Percentiles rank a stretch among this genome's conserved stretches.
These are phyloP conservation scores for Steccherinum ochraceum DNA, from an alignment of 768 basidiomycete genomes.

Conservation along the genomic window DNA sequence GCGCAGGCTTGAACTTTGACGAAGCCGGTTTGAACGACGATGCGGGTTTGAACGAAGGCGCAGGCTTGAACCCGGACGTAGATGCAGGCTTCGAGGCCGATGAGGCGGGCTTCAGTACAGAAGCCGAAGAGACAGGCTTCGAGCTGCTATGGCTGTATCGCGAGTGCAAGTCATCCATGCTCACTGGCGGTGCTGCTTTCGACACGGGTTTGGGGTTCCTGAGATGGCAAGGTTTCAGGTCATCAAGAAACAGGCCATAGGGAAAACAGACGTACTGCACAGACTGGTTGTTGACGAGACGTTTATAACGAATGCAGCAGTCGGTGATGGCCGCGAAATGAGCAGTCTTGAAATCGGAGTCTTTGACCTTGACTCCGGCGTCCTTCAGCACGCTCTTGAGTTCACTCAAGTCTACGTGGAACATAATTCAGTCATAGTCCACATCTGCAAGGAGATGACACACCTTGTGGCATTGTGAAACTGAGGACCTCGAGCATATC, in stretches of 20 bases:
- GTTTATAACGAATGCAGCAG: background rate
- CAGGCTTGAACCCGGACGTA: too few relatives aligned
- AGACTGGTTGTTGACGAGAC: too few relatives aligned
- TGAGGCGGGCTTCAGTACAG: background rate
- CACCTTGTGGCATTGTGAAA: conserved; percentile 35
- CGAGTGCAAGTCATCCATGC: background rate
- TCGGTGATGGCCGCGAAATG: background rate
- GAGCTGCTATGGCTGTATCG: background rate
- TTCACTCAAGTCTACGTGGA: background rate
- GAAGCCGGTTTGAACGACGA: too few relatives aligned
- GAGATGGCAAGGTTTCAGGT: too few relatives aligned
- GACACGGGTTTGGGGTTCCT: background rate
- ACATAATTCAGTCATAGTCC: background rate
- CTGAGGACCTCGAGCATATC: conserved; percentile 32
- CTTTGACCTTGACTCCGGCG: background rate
- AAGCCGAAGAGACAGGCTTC: background rate
- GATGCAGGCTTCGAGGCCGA: too few relatives aligned
- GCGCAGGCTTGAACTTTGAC: too few relatives aligned
- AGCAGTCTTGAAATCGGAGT: background rate
- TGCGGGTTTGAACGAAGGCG: too few relatives aligned
- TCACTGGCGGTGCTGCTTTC: background rate
- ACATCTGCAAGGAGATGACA: background rate
- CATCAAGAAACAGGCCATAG: too few relatives aligned
- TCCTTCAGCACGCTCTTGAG: background rate
- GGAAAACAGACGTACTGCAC: too few relatives aligned